Base-by-base conservation (phyloP, 805 yeast species). In the Schizosaccharomyces octosporus region DNA sequence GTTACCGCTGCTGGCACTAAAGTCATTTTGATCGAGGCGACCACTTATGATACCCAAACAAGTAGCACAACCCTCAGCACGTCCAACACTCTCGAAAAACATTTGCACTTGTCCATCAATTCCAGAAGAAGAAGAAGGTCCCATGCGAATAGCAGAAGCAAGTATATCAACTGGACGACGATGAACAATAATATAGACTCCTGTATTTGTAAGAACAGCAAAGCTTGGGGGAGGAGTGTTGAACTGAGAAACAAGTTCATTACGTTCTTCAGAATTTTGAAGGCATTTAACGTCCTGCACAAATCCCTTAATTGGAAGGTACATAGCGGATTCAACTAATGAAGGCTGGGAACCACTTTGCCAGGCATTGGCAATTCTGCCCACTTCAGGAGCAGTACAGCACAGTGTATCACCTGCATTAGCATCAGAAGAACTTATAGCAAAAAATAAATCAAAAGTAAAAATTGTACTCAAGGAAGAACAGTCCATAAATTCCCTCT, bases 41-140 rank as follows among this genome's bases (percentile, higher is more conserved):
- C 95, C 63, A 13, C 73, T 85, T 1, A 95, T 85, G 61, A 87
- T 81, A 65, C 85, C 84, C 60, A 93, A 75, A 11, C 96, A 85
- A 1, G 93, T 82, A 0, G 95, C 83, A 68, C 97, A 90, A 3
- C 95, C 83, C 70, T 94, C 98, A 61, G 85, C 82, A 61, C 83
- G 78, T 5, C 97, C 97, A 69, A 87, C 88, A 62, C 85, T 83
- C 59, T 79, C 78, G 19, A 83, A 80, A 68, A 87, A 87, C 61
- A 82, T 78, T 61, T 81, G 77, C 11, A 59, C 55, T 59, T 59
- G 51, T 24, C 55, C 54, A n/a, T 59, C 61, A 17, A 45, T 27
- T 19, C 61, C 61, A 13, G 54, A 43, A 19, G 61, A 21, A 7
- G 21, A 29, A 29, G 39, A 21, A 17, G 55, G 29, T 31, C 55